These are phyloP conservation scores for Colletotrichum tofieldiae DNA, from an alignment of 2,329 filamentous ascomycete species.

Conservation along the genomic window DNA sequence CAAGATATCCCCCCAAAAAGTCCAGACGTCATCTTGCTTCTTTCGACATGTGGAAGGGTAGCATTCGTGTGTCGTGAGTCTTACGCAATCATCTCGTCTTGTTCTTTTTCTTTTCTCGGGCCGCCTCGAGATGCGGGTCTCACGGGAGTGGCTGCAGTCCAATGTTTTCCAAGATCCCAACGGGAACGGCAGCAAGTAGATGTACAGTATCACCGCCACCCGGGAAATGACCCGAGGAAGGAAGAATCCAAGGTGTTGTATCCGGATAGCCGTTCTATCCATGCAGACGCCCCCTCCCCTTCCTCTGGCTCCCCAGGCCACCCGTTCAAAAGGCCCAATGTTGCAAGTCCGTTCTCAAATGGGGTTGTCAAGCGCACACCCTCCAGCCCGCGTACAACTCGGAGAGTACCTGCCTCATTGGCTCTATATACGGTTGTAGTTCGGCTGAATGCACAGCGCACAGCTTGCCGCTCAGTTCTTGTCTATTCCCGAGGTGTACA, in stretches of 20 bases:
- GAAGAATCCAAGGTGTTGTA: too few relatives aligned
- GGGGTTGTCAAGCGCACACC: background rate
- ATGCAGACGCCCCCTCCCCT: background rate
- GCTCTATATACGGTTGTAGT: background rate
- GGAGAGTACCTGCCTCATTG: background rate
- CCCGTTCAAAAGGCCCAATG: background rate
- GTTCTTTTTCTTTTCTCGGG: background rate
- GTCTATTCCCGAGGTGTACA: slow-evolving; percentile 39
- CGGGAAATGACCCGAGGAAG: background rate
- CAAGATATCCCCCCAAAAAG: background rate
- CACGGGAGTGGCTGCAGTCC: slow-evolving; percentile 3
- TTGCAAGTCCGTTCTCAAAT: background rate
- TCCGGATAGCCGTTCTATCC: background rate
- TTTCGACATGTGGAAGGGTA: background rate
- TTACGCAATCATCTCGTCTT: background rate
- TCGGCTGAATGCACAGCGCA: slow-evolving; percentile 9
- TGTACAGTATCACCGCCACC: background rate
- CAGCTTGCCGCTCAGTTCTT: slow-evolving; percentile 20
- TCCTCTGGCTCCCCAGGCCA: background rate
- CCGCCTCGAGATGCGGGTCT: background rate
- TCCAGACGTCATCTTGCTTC: background rate
- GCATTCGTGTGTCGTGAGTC: background rate
- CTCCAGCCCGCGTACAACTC: background rate
- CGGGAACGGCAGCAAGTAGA: background rate
- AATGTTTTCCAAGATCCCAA: background rate